Evolutionary conservation across 441 rosid species (phyloP).

Genomic region (Mallotus repandus): DNA sequence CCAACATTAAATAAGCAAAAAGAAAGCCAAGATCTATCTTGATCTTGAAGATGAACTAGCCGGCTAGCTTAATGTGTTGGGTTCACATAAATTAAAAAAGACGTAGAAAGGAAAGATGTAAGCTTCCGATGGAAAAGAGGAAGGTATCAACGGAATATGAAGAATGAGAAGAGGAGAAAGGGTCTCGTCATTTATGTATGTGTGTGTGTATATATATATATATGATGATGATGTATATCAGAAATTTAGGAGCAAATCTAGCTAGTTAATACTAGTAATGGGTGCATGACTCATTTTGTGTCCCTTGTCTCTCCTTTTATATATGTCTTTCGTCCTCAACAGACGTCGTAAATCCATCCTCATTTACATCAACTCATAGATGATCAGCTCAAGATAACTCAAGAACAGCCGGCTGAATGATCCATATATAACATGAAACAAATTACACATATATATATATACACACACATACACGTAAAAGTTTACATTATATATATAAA

Average conservation of each 20-base stretch:
- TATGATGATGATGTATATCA: too few species aligned
- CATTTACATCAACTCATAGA: neutral
- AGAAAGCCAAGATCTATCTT: neutral
- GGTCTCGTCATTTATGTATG: too few species aligned
- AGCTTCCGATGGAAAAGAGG: constrained; percentile 1
- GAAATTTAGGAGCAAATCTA: constrained; percentile 1
- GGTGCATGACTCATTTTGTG: constrained; percentile 4
- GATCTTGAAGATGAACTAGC: too few species aligned
- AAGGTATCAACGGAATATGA: too few species aligned
- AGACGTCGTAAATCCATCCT: neutral
- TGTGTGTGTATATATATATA: too few species aligned
- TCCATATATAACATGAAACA: too few species aligned
- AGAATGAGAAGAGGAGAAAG: constrained; percentile 3
- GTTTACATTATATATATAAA: too few species aligned
- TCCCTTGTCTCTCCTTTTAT: neutral
- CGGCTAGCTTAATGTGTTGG: neutral
- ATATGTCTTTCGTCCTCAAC: neutral
- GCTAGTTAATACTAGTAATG: neutral
- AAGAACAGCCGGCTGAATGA: too few species aligned
- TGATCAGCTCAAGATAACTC: neutral
- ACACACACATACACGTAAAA: too few species aligned
- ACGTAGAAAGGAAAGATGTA: constrained; percentile 7
- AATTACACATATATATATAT: too few species aligned
- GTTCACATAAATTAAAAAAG: constrained; percentile 2
- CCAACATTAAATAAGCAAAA: neutral